Base-by-base conservation (phyloP, 1,284 basidiomycete species). In the Cerioporus squamosus region DNA sequence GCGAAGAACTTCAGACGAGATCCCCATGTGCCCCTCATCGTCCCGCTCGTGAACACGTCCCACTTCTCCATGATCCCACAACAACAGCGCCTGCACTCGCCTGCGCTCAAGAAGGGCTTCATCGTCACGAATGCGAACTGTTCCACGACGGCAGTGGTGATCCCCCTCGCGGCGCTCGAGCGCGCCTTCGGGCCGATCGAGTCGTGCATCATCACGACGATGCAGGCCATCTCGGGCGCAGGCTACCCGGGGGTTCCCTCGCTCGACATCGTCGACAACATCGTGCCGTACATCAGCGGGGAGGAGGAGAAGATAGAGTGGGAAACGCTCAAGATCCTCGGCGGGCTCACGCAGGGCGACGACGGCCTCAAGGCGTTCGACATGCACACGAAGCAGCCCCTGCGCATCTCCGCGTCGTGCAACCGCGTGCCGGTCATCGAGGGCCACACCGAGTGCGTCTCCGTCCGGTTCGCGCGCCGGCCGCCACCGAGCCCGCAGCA, bases 251-350 rank as follows among this genome's bases (percentile, higher is more conserved):
- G 97, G 52, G 89, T 98, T 0, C 79, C 94, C 42, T 85, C 85
- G 54, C 82, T 99, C 58, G 97, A 99, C 76, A 95, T 98, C 71
- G 72, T 98, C 65, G 97, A 98, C 79, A 99, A 99, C 77, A 83
- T 99, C 72, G 91, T 99, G 2, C 97, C 97, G 2, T 91, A 93
- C 77, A 99, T 99, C 74, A 78, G 85, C 39, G 94, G 96, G 40
- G 97, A 99, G 73, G 97, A 99, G 73, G 97, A 99, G 75, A 99
- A 99, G 77, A 96, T 99, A 64, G 97, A 99, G 75, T 98, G 95
- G 95, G 97, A 99, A 78, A 91, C 93, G 15, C 84, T 91, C 70
- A 99, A 99, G 80, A 99, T 99, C 70, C 87, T 99, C 24, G 97
- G 97, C 33, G 93, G 89, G 1, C 68, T 97, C 58, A 71, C 78